These are phyloP conservation scores for Hanseniaspora vineae DNA, from an alignment of 805 yeast genomes.

Conservation along the genomic window DNA sequence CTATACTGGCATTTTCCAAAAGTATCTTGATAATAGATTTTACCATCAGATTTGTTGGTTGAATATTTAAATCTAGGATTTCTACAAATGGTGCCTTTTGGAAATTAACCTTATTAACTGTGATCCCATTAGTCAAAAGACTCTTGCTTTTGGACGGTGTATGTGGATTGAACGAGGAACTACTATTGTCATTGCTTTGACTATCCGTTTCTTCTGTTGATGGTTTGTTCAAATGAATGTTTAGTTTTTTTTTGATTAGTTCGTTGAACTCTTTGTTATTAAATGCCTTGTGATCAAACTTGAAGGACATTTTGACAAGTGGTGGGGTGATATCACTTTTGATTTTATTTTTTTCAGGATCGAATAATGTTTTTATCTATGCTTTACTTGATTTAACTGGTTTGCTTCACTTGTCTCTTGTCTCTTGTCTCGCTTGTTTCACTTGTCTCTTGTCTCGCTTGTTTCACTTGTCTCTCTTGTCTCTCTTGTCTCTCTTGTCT, in stretches of 20 bases:
- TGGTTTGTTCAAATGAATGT: constrained; percentile 15
- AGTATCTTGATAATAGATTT: constrained; percentile 24
- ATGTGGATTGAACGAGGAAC: constrained; percentile 9
- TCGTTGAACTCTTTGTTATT: constrained; percentile 21
- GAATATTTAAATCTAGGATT: constrained; percentile 22
- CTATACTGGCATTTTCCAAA: constrained; percentile 20
- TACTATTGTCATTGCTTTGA: constrained; percentile 2
- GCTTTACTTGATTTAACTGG: too few species aligned
- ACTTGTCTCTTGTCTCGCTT: too few species aligned
- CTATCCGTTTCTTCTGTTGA: neutral
- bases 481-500: too few species aligned
- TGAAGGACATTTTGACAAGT: constrained; percentile 16
- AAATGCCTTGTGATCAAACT: constrained; percentile 18
- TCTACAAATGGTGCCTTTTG: constrained; percentile 21
- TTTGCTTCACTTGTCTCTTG: too few species aligned
- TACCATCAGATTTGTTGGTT: constrained; percentile 16
- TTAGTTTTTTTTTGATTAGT: constrained; percentile 16
- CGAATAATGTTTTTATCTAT: too few species aligned
- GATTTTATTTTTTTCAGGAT: too few species aligned
- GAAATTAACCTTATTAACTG: constrained; percentile 19
- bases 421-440: too few species aligned
- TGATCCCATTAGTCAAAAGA: constrained; percentile 20
- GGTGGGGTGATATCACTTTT: too few species aligned
- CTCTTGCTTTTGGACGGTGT: constrained; percentile 7
- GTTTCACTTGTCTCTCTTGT: too few species aligned